Evolutionary conservation across 768 basidiomycete genomes (phyloP), one percentile per base, ranked within the genome.

Genomic region (Boletus sp.): DNA sequence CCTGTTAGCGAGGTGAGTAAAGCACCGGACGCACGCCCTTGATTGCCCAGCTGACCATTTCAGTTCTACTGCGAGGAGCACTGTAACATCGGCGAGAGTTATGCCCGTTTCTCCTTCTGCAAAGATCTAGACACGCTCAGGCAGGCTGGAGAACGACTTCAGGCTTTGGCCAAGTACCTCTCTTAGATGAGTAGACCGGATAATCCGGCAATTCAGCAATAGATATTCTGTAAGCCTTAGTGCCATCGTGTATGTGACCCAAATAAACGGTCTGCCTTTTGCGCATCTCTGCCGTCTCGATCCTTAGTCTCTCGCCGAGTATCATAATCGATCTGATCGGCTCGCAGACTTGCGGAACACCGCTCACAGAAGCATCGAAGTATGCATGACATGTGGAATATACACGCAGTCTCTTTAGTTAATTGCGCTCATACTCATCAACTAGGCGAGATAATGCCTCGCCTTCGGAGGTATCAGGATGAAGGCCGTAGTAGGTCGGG

Each of bases 61-160:
- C 57, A 95, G 92, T 98, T 98, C 75, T 98, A 96, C 75, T 94
- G 92, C 67, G 80, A 86, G 62, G 90, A 92, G 55, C 95, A 98
- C 67, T 80, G 85, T 29, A 73, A 74, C 55, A 92, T 97, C 53
- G 95, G 95, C 29, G 94, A 96, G 71, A 86, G 78, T 47, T 96
- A 87, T 67, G 86, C 83, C 20, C 83, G 93, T 54, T 98, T 98
- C 70, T 89, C 94, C 1, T 94, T 97, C 78, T 98, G 97, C 80
- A 99, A 99, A 70, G 96, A 98, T 65, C 60, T 85, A 18, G 92
- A 91, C 41, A 96, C 93, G 0, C 80, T 99, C 15, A 81, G 77
- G 57, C 77, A 75, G 20, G 97, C 97, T n/a, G 87, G 85, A 24
- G 87, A 90, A 66, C 83, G 92, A n/a, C 76, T 99, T 18, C 80